These are phyloP conservation scores for Nelumbo lutea DNA, from an alignment of 164 flowering plant species.

Conservation along the genomic window DNA sequence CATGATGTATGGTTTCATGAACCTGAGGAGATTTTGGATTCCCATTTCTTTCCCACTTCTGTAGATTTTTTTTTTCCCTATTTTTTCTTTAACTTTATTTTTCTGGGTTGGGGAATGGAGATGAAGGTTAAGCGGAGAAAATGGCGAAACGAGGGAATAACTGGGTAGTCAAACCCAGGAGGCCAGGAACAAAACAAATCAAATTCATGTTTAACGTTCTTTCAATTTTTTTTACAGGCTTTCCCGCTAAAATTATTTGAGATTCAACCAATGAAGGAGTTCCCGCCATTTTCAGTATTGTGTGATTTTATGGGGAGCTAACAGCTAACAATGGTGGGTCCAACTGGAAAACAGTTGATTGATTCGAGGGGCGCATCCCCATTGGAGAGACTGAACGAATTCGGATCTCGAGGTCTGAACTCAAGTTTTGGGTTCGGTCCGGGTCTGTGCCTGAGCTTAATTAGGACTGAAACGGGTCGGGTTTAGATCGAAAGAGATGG, in stretches of 20 bases:
- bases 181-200: not conserved
- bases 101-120: not conserved
- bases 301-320: too few relatives aligned
- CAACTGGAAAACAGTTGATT: too few relatives aligned
- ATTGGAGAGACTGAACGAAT: too few relatives aligned
- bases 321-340: too few relatives aligned
- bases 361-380: too few relatives aligned
- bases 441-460: too few relatives aligned
- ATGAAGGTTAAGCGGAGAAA: not conserved
- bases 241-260: not conserved
- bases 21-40: conserved; percentile 70
- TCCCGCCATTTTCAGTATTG: too few relatives aligned
- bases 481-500: too few relatives aligned
- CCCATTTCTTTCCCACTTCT: conserved; percentile 43
- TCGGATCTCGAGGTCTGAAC: too few relatives aligned
- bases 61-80: not conserved
- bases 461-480: too few relatives aligned
- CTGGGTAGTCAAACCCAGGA: not conserved
- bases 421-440: too few relatives aligned
- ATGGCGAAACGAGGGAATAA: not conserved
- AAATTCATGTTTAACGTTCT: not conserved
- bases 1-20: conserved; percentile 70
- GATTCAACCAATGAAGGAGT: not conserved
- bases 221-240: not conserved
- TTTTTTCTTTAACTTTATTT: not conserved